Percentiles rank a stretch among this genome's conserved stretches.
Evolutionary conservation across 345 rosid species (phyloP).

Genomic region (Microthlaspi erraticum): DNA sequence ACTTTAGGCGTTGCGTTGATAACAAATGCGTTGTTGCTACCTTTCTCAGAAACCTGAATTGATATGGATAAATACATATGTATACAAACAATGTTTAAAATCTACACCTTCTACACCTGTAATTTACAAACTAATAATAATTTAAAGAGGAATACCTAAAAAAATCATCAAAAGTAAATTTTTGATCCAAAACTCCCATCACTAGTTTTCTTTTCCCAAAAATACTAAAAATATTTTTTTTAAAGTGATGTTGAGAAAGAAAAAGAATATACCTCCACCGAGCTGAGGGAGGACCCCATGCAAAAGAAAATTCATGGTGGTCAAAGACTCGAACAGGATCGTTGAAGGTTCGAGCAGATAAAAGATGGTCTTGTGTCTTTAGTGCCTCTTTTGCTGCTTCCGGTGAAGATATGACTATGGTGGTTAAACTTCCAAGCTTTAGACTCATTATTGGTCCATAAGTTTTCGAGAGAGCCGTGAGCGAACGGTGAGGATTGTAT

Average conservation of each 20-base stretch:
- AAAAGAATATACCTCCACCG: conserved; percentile 32
- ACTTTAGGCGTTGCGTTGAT: neutral
- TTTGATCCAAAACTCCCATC: no score
- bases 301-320: conserved; percentile 26
- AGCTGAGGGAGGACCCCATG: conserved; percentile 13
- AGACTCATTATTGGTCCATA: conserved; percentile 54
- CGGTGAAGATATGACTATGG: conserved; percentile 34
- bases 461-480: conserved; percentile 40
- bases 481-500: conserved; percentile 39
- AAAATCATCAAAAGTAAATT: no score
- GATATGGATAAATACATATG: neutral
- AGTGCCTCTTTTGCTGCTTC: conserved; percentile 32
- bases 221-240: no score
- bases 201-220: no score
- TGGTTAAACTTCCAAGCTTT: conserved; percentile 29
- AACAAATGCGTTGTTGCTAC: neutral
- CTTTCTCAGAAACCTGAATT: conserved; percentile 12
- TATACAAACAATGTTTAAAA: no score
- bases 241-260: no score
- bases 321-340: conserved; percentile 16
- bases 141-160: no score
- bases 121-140: no score
- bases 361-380: conserved; percentile 41
- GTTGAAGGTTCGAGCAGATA: conserved; percentile 5
- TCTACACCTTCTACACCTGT: no score